Evolutionary conservation across 257 asterid genomes (phyloP), one percentile per base, ranked within the genome.

Genomic region (Eucommia ulmoides): DNA sequence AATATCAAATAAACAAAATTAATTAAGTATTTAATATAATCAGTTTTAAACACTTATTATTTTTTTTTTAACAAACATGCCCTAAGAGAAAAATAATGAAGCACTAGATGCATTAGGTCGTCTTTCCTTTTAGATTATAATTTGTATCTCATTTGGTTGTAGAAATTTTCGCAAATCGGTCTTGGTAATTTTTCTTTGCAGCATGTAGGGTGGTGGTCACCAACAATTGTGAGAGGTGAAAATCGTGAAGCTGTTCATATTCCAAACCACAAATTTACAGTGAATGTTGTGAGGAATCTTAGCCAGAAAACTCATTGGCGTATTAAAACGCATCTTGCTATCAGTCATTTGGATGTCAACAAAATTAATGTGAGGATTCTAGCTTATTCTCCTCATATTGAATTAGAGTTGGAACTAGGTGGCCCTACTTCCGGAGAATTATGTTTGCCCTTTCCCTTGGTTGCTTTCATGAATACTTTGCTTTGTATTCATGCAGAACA

Each of bases 191-290:
- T 42, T 8, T 17, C 33, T 45, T 51, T 58, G 56, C 74, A 87
- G 96, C 94, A 78, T 57, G 96, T 87, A 44, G 96, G 96, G 16
- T 87, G 96, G 96, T 87, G 96, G 96, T 83, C 94, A 21, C 96
- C 94, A 26, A 83, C 96, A 63, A 70, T 87, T 69, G 52, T 87
- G 69, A 78, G 96, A 72, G 96, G 96, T n/a, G 96, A 87, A 62
- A 87, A 87, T 60, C 94, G 96, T 50, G 96, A 87, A 74, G 96
- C 96, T 59, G 86, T 87, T 71, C 93, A 87, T 73, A 83, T 87
- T 58, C 96, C 96, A 59, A 87, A 87, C 78, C 96, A 87, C 78
- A 80, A 87, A 78, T 83, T 87, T 49, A 87, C 94, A 15, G 69
- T 83, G 70, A 87, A 87, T 67, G 83, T 87, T 63, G 94, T 87